Evolutionary conservation across 2,329 filamentous ascomycete genomes (phyloP), one percentile per base, ranked within the genome.

Genomic region (Trichoderma simmonsii): DNA sequence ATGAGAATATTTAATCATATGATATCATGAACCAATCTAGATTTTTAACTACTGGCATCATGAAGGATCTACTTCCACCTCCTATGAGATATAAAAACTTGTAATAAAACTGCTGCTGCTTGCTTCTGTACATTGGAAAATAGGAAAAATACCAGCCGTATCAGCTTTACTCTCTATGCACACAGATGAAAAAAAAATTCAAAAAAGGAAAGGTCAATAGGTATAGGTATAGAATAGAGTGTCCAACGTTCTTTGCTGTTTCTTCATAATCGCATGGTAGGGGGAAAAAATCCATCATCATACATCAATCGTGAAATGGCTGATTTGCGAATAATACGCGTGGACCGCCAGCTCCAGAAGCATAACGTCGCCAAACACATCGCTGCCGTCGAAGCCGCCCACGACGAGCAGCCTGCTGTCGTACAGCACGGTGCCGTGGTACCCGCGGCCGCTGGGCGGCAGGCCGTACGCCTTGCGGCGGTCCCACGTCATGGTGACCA

Each of bases 401-500:
- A 92, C 87, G 48, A 91, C 80, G 51, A 92, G 80, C 54, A 92
- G 81, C 64, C 90, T 85, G 75, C 88, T 89, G 78, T 92, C 90
- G 77, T 92, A 87, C 56, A 92, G 81, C 18, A 91, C 87, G 0
- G 90, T 85, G 64, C 89, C 88, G 78, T 92, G 90, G 78, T 92
- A 92, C 0, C 90, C 90, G 72, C 90, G 83, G 11, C 89, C 89
- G 76, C 85, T 88, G 1, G 90, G 90, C 12, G 88, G 85, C 74
- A 87, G 80, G 26, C 90, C 90, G 77, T 92, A 92, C 9, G 91
- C 88, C 74, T 84, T 87, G 73, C 90, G 85, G 77, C 86, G 87
- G 78, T 92, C 90, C 90, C 90, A 92, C n/a, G 89, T 87, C 90
- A 92, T 92, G 54, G 89, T 92, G 39, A 92, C 90, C 6, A 92